phyloP scores from a whole-genome alignment of 495 filamentous ascomycete species.

The Penicillium silybi region DNA sequence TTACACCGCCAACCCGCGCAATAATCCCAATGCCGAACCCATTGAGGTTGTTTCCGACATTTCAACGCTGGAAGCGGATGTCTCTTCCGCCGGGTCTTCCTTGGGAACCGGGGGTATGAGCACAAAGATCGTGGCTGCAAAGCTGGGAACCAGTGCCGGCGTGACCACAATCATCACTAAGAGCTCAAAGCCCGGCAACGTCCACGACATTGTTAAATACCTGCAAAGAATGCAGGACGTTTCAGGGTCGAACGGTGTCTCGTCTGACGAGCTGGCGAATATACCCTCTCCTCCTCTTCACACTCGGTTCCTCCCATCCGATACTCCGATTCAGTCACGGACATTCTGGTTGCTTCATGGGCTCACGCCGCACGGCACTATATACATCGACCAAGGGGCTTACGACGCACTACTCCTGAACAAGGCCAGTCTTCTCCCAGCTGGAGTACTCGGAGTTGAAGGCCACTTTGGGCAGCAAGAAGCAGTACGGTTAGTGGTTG shows the following conservation, averaged over 20 bases:
- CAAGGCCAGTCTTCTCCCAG: slow-evolving; percentile 88
- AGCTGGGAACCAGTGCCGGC: slow-evolving; percentile 88
- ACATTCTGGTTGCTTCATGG: slow-evolving; percentile 97
- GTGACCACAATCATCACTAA: slow-evolving; percentile 94
- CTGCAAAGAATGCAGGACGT: slow-evolving; percentile 55
- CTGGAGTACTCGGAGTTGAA: slow-evolving; percentile 83
- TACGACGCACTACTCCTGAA: slow-evolving; percentile 64
- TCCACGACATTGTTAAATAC: slow-evolving; percentile 79
- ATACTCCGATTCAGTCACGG: slow-evolving; percentile 80
- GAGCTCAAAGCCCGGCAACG: slow-evolving; percentile 89
- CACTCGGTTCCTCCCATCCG: slow-evolving; percentile 88
- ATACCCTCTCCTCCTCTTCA: slow-evolving; percentile 59
- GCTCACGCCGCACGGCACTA: slow-evolving; percentile 81
- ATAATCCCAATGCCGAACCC: slow-evolving; percentile 74
- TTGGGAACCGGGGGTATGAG: slow-evolving; percentile 97
- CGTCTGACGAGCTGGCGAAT: neutral
- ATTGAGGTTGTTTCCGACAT: slow-evolving; percentile 96
- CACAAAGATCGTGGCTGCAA: slow-evolving; percentile 94
- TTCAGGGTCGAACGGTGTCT: neutral
- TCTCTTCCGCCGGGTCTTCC: slow-evolving; percentile 81
- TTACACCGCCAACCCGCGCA: slow-evolving; percentile 91
- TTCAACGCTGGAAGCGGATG: slow-evolving; percentile 76
- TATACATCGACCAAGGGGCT: slow-evolving; percentile 90
- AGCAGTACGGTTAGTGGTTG: slow-evolving; percentile 78
- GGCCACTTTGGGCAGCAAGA: slow-evolving; percentile 89